Percentiles rank a stretch among this genome's conserved stretches.
Evolutionary conservation across 495 filamentous ascomycete species (phyloP).

Genomic region (Aspergillus bridgeri): DNA sequence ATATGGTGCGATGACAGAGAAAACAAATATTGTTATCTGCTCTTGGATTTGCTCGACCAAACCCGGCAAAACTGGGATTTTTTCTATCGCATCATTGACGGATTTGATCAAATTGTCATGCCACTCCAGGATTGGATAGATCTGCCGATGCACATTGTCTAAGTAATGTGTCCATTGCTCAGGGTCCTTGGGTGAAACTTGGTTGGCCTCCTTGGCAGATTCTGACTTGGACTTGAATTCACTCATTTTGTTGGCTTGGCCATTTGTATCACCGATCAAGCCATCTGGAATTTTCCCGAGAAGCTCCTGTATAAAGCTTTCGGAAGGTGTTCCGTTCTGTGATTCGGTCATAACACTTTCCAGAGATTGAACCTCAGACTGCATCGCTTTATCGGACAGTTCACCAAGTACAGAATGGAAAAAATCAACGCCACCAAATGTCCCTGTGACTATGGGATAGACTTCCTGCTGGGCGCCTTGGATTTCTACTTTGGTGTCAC

Average conservation of each 20-base stretch:
- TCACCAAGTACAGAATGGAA: conserved; percentile 87
- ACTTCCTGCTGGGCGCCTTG: conserved; percentile 59
- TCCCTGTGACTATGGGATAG: conserved; percentile 81
- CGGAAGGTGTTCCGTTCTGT: conserved; percentile 43
- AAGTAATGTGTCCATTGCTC: conserved; percentile 71
- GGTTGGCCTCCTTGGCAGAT: conserved; percentile 42
- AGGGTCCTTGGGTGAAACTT: conserved; percentile 66
- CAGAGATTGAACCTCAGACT: conserved; percentile 79
- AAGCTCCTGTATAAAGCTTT: conserved; percentile 69
- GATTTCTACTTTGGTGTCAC: conserved; percentile 60
- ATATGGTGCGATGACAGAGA: conserved; percentile 79
- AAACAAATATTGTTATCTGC: conserved; percentile 79
- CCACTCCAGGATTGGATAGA: conserved; percentile 83
- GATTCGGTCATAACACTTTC: conserved; percentile 68
- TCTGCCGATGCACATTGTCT: conserved; percentile 62
- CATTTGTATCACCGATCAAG: conserved; percentile 64
- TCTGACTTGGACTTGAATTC: conserved; percentile 66
- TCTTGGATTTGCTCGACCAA: conserved; percentile 77
- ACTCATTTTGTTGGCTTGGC: conserved; percentile 60
- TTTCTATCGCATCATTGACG: conserved; percentile 72
- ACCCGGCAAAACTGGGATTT: conserved; percentile 74
- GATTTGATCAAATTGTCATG: conserved; percentile 80
- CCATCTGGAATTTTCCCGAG: conserved; percentile 74
- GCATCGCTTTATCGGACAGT: conserved; percentile 80
- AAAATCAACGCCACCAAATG: conserved; percentile 86